Conservation (phyloP, 495 filamentous ascomycete species). For the Penicillium verhagenii region DNA sequence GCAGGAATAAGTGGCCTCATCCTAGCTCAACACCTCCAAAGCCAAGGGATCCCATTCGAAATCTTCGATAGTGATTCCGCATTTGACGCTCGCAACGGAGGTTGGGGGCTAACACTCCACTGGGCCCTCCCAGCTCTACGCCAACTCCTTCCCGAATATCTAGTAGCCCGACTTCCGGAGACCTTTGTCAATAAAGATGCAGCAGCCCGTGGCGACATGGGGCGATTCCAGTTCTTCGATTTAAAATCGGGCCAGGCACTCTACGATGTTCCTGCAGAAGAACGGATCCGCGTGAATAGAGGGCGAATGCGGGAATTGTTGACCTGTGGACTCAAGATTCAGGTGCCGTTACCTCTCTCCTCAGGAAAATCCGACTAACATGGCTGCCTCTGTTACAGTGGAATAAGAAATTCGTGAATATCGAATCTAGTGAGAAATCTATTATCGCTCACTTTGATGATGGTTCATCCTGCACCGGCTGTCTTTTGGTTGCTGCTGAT, state of each 20-base stretch:
- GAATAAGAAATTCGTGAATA: constrained; percentile 40
- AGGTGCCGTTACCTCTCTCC: constrained; percentile 19
- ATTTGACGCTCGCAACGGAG: constrained; percentile 42
- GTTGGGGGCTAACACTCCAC: constrained; percentile 62
- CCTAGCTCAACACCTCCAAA: constrained; percentile 57
- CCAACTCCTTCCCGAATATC: constrained; percentile 47
- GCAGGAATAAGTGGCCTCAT: constrained; percentile 60
- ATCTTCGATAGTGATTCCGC: constrained; percentile 56
- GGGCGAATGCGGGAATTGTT: constrained; percentile 48
- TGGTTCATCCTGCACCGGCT: constrained; percentile 44
- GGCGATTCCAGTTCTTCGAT: constrained; percentile 55
- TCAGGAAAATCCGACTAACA: neutral
- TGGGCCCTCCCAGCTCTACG: constrained; percentile 53
- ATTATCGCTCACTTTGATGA: constrained; percentile 54
- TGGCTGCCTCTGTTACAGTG: constrained; percentile 30
- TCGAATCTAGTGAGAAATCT: constrained; percentile 31
- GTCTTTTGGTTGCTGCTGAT: constrained; percentile 56
- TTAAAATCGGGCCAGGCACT: constrained; percentile 46
- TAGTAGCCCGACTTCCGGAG: constrained; percentile 48
- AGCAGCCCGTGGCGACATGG: constrained; percentile 40
- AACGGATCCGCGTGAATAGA: constrained; percentile 50
- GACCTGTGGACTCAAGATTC: constrained; percentile 46
- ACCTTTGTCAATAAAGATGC: constrained; percentile 49
- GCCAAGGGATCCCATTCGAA: constrained; percentile 40
- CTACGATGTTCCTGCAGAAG: constrained; percentile 47